phyloP scores from a whole-genome alignment of 176 grass and related monocot genomes.

The Puya raimondii region DNA sequence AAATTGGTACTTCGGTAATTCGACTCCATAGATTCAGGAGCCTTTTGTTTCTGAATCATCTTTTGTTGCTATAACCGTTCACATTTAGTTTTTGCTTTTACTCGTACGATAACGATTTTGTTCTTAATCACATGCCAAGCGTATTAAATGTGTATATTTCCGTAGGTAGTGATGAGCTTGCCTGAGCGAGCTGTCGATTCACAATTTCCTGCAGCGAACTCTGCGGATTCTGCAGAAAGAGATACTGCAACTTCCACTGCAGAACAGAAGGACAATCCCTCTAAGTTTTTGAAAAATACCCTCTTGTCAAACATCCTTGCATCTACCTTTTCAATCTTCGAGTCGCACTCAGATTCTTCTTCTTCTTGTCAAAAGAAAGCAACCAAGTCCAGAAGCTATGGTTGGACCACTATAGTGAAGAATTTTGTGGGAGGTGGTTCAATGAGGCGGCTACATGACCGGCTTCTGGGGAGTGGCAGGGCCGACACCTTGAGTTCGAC shows the following conservation, averaged over 20 bases:
- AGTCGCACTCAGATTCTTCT: conserved; percentile 31
- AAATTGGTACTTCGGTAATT: no score
- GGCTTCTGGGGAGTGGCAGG: conserved; percentile 26
- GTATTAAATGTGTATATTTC: conserved; percentile 6
- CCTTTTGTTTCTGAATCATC: no score
- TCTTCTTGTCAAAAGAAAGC: conserved; percentile 15
- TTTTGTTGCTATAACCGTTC: no score
- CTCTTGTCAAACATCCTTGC: conserved; percentile 47
- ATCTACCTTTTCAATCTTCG: conserved; percentile 63
- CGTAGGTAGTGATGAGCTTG: conserved; percentile 88
- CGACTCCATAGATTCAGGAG: no score
- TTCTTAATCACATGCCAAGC: not conserved
- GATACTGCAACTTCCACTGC: conserved; percentile 2
- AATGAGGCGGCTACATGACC: conserved; percentile 74
- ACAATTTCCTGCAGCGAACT: conserved; percentile 10
- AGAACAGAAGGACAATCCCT: conserved; percentile 22
- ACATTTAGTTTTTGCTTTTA: no score
- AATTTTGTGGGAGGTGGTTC: conserved; percentile 42
- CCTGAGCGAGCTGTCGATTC: conserved; percentile 33
- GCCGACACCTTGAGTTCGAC: conserved; percentile 33
- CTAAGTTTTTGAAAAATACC: conserved; percentile 37
- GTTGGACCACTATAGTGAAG: conserved; percentile 66
- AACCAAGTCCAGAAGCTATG: conserved; percentile 35
- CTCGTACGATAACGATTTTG: no score
- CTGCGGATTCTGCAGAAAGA: conserved; percentile 4